Percentiles rank a stretch among this genome's conserved stretches.
Evolutionary conservation across 345 rosid species (phyloP).

Genomic region (Populus nigra): DNA sequence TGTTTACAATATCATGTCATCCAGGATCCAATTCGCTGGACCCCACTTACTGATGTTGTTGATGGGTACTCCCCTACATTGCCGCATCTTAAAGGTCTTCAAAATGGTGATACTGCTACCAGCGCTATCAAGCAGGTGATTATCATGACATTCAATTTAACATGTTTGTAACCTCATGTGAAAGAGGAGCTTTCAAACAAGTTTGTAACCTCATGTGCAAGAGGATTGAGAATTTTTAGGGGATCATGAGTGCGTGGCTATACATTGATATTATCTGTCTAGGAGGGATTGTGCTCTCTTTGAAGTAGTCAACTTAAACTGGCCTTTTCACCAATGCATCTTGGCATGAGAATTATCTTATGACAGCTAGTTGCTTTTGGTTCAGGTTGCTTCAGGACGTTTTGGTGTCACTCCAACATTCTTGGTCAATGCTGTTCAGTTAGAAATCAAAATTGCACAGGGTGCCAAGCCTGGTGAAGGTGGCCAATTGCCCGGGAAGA

Average conservation of each 20-base stretch:
- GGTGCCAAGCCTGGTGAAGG: slow-evolving; percentile 99
- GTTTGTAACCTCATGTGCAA: background rate
- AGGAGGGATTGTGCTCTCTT: background rate
- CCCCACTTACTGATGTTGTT: slow-evolving; percentile 86
- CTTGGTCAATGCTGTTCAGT: slow-evolving; percentile 88
- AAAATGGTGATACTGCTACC: slow-evolving; percentile 97
- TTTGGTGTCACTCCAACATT: slow-evolving; percentile 99
- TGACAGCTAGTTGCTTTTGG: slow-evolving; percentile 16
- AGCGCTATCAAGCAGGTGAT: slow-evolving; percentile 98
- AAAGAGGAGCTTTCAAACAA: background rate
- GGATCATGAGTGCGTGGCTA: slow-evolving; percentile 1
- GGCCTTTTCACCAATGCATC: background rate
- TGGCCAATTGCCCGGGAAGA: slow-evolving; percentile 96
- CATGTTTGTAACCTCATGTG: slow-evolving; percentile 2
- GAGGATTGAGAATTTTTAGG: background rate
- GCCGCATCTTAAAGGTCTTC: slow-evolving; percentile 99
- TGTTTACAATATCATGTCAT: slow-evolving; percentile 8
- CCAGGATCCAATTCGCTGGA: slow-evolving; percentile 98
- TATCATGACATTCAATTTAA: slow-evolving; percentile 6
- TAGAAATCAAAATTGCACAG: slow-evolving; percentile 98
- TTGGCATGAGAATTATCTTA: background rate
- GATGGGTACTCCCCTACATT: slow-evolving; percentile 96
- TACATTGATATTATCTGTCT: background rate
- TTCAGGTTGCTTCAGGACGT: slow-evolving; percentile 98
- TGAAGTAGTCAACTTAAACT: background rate